Base-by-base conservation (phyloP, 805 yeast species). In the Saturnispora quitensis region DNA sequence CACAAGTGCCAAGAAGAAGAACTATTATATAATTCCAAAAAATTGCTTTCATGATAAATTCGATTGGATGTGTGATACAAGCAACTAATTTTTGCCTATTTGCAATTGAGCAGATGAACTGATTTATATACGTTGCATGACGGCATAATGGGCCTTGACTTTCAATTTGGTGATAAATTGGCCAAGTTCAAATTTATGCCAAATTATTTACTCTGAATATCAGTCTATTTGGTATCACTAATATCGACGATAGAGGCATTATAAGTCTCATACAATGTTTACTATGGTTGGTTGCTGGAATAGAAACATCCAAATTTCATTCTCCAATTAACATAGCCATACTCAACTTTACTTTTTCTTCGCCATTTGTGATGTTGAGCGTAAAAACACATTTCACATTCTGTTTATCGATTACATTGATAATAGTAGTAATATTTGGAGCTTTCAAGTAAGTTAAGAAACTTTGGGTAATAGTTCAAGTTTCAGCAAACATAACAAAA, bases 21-120 rank as follows among this genome's bases (percentile, higher is more conserved):
- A 50, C 15, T 13, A 50, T 51, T 31, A 76, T 60, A 34, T 79
- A 62, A 45, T 76, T 62, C 56, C 76, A 67, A 25, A 72, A 66
- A 25, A 74, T 47, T 8, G 53, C 40, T n/a, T 51, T 48, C 51
- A 48, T 48, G n/a, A 12, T 31, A 9, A 31, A 10, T 4, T 13
- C 9, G 22, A 22, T 4, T 22, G 22, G 4, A 22, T 31, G n/a
- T 31, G 8, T 31, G 34, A 31, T 31, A 13, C 12, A 31, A 31
- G n/a, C 3, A 12, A 31, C 13, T 2, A 31, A 4, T 31, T 31
- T 9, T n/a, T 31, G 15, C 2, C 34, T 9, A 12, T 9, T 31
- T 31, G 34, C 34, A 12, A 31, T 12, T 31, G 34, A 3, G 34
- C 34, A 4, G 15, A 13, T 9, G 34, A 2, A 31, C 34, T 31